Percentiles rank a stretch among this genome's conserved stretches.
Conservation (phyloP, 1,284 basidiomycete genomes). For the Puccinia polysora region DNA sequence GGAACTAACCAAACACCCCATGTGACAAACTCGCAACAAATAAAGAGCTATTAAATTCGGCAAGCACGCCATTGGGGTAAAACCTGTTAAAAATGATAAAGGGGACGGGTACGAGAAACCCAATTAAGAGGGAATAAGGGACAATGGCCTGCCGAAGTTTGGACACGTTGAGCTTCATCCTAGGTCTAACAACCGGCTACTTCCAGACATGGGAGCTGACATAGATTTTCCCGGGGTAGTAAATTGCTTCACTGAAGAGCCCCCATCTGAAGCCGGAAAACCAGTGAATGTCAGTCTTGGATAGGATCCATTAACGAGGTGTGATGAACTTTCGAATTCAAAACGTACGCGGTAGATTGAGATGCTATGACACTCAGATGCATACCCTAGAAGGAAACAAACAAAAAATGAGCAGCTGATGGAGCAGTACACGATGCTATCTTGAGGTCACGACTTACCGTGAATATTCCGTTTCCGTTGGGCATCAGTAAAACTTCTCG, state of each 20-base stretch:
- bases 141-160: background rate
- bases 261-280: slow-evolving; percentile 25
- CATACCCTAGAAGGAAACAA: slow-evolving; percentile 11
- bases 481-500: slow-evolving; percentile 30
- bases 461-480: slow-evolving; percentile 39
- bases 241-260: slow-evolving; percentile 23
- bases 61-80: background rate
- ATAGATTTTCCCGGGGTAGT: slow-evolving; percentile 20
- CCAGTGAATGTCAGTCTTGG: background rate
- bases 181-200: no score
- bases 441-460: slow-evolving; percentile 7
- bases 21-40: slow-evolving; percentile 3
- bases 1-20: slow-evolving; percentile 3
- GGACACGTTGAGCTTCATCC: no score
- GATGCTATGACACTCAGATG: slow-evolving; percentile 21
- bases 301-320: no score
- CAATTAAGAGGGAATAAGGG: slow-evolving; percentile 4
- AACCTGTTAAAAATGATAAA: slow-evolving; percentile 14
- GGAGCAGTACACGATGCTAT: no score
- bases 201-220: no score
- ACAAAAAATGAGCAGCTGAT: background rate
- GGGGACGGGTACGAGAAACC: slow-evolving; percentile 22
- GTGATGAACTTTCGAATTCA: no score
- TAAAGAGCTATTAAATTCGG: slow-evolving; percentile 10
- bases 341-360: slow-evolving; percentile 24